Percentiles rank a stretch among this genome's conserved stretches.
These are phyloP conservation scores for Grigorovia humatica DNA, from an alignment of 805 yeast genomes.

Conservation along the genomic window DNA sequence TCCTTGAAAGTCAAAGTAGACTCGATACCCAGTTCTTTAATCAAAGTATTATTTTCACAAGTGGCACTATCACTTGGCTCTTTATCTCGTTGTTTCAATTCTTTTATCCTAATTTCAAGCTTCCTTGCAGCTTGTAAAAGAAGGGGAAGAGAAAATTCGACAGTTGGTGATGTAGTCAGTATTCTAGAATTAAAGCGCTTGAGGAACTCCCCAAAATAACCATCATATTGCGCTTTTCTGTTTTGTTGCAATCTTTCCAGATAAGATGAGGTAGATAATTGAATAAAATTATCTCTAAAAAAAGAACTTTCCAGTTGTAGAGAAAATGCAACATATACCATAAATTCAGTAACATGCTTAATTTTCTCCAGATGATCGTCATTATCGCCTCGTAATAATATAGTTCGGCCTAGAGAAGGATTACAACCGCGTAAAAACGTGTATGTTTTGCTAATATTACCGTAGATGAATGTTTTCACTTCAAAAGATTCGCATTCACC, in stretches of 20 bases:
- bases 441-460: constrained; percentile 53
- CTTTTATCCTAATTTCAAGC: constrained; percentile 34
- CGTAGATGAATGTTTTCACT: constrained; percentile 52
- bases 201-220: constrained; percentile 32
- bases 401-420: constrained; percentile 65
- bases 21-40: constrained; percentile 16
- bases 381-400: constrained; percentile 74
- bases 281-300: constrained; percentile 59
- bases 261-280: constrained; percentile 34
- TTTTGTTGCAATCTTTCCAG: constrained; percentile 12
- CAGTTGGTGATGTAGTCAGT: constrained; percentile 79
- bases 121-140: constrained; percentile 45
- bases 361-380: constrained; percentile 51
- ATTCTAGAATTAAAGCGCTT: constrained; percentile 38
- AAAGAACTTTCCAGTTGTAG: constrained; percentile 68
- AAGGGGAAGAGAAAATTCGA: constrained; percentile 60
- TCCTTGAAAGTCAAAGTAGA: constrained; percentile 28
- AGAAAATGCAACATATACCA: constrained; percentile 71
- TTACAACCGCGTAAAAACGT: constrained; percentile 74
- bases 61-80: constrained; percentile 18
- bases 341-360: constrained; percentile 70
- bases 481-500: constrained; percentile 71
- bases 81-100: constrained; percentile 18
- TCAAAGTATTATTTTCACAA: constrained; percentile 7
- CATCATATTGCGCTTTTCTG: constrained; percentile 12